Base-by-base conservation (phyloP, 257 asterid species). In the Coffea eugenioides region DNA sequence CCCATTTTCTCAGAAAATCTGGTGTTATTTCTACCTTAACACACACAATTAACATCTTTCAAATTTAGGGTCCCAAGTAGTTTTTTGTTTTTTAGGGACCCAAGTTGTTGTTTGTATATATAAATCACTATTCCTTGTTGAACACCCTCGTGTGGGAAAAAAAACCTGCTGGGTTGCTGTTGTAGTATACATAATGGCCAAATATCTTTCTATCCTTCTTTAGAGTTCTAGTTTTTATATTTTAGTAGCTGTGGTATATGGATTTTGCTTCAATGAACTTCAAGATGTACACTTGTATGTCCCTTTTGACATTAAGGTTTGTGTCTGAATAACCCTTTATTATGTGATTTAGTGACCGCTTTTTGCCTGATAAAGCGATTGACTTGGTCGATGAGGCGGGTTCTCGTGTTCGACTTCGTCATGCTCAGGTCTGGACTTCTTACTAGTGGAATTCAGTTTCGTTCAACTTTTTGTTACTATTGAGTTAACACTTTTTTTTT, bases 331-430 rank as follows among this genome's bases (percentile, higher is more conserved):
- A 75, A 31, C 46, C 48, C 61, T 76, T 82, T 36, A 16, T 73
- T 71, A 61, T 49, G 57, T 90, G 25, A 45, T 85, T 75, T 94
- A 95, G 99, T 83, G 99, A 95, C 79, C 99, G 99, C 21, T 95
- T 95, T 85, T 86, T 95, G 88, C 99, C 99, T 54, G 99, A 95
- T 74, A 95, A 95, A 88, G 99, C 99, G 61, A 95, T 95, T 75
- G 99, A 95, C 89, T 88, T 95, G 95, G 82, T 95, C 64, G 99
- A 95, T 88, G 99, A 95, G 85, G 99, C 99, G 80, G 98, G 99
- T 79, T 95, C 99, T 52, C 92, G 99, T 75, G 99, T 95, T 83
- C 86, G 99, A 83, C 98, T 95, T 82, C 98, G 94, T 74, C 99
- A 95, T 88, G 99, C 99, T 9, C 98, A 95, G 96, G 99, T 91